Percentiles rank a stretch among this genome's conserved stretches.
Evolutionary conservation across 1,284 basidiomycete species (phyloP).

Genomic region (Coniferiporia sulphurascens): DNA sequence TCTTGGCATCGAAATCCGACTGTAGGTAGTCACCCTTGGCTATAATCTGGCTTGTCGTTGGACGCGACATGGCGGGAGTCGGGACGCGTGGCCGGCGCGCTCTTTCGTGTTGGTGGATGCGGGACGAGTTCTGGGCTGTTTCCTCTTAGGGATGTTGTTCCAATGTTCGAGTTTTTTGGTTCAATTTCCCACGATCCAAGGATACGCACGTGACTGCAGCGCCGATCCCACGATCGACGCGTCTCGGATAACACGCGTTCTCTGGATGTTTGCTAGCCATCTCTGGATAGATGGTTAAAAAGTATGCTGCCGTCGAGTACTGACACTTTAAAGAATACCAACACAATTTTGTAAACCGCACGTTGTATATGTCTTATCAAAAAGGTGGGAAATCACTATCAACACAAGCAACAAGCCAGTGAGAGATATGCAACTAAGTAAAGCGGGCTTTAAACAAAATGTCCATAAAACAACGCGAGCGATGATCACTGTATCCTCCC

Average conservation of each 20-base stretch:
- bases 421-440: not conserved
- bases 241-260: too few species aligned
- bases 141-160: not conserved
- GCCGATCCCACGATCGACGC: not conserved
- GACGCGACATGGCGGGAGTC: constrained; percentile 52
- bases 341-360: not conserved
- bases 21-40: constrained; percentile 76
- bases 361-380: not conserved
- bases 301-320: not conserved
- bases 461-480: not conserved
- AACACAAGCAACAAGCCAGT: not conserved
- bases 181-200: not conserved
- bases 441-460: not conserved
- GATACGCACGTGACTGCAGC: not conserved
- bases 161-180: not conserved
- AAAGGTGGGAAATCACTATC: not conserved
- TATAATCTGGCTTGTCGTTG: constrained; percentile 70
- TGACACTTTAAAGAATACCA: not conserved
- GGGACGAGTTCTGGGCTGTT: not conserved
- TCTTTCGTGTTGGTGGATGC: not conserved
- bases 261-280: too few species aligned
- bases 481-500: not conserved
- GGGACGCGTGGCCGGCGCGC: not conserved
- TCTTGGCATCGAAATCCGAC: constrained; percentile 75
- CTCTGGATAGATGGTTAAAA: too few species aligned